A percentile compares a stretch with the other conserved stretches of the same genome.
Conservation (phyloP, 371 early-diverging fungal species). For the Lichtheimia ramosa region DNA sequence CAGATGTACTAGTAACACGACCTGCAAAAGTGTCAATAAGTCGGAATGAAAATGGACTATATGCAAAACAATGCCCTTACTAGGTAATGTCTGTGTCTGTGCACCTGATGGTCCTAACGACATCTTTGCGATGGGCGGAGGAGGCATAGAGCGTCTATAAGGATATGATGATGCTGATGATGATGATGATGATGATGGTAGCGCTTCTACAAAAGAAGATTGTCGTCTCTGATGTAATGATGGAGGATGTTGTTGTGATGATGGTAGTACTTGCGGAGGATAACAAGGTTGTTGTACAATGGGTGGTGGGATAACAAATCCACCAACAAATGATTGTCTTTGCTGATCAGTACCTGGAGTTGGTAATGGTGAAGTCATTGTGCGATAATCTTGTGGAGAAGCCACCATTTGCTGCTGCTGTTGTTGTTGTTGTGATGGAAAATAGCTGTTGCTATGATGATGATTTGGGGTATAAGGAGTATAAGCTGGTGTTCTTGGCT, state of each 20-base stretch:
- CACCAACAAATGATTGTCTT: conserved; percentile 14
- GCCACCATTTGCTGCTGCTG: no score
- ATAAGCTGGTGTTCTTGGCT: conserved; percentile 6
- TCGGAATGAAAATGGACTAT: no score
- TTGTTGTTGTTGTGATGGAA: neutral
- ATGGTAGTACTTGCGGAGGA: neutral
- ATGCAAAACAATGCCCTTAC: no score
- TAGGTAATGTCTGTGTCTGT: no score
- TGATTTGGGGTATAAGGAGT: conserved; percentile 4
- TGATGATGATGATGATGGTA: neutral
- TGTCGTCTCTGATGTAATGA: neutral
- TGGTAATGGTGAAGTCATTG: no score
- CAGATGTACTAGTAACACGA: neutral
- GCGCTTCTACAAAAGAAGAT: neutral
- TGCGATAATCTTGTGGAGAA: no score
- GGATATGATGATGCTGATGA: no score
- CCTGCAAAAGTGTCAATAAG: no score
- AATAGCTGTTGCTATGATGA: neutral
- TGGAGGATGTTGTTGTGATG: conserved; percentile 5
- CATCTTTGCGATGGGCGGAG: neutral
- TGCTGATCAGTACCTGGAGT: neutral
- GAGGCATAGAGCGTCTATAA: neutral
- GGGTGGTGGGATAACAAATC: conserved; percentile 15
- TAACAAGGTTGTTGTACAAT: neutral
- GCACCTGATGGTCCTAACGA: neutral